These are phyloP conservation scores for Sporothrix dimorphospora DNA, from an alignment of 2,329 filamentous ascomycete genomes.

Conservation along the genomic window DNA sequence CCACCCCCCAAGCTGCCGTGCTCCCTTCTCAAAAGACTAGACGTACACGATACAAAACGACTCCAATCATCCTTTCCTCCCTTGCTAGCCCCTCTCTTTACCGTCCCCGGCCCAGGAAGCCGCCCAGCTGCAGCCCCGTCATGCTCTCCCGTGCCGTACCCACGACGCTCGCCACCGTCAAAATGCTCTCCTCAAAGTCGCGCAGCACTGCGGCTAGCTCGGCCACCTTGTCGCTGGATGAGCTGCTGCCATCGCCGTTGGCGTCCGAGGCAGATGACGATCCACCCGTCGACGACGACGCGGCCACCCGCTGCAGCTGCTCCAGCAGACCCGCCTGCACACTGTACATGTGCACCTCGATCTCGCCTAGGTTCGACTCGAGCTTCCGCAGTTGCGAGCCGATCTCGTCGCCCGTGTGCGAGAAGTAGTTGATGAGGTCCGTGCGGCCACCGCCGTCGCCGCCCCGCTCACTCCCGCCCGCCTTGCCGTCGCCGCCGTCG, in stretches of 20 bases:
- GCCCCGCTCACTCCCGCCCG: conserved; percentile 41
- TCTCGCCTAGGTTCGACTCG: conserved; percentile 62
- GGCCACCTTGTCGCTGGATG: conserved; percentile 50
- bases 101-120: conserved; percentile 45
- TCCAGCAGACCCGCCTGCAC: conserved; percentile 64
- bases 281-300: conserved; percentile 31
- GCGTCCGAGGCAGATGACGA: conserved; percentile 28
- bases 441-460: conserved; percentile 44
- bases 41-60: conserved; percentile 7
- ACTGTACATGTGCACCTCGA: conserved; percentile 66
- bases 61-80: background rate
- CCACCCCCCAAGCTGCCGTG: background rate
- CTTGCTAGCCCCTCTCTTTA: conserved; percentile 10
- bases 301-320: conserved; percentile 57
- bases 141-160: conserved; percentile 63
- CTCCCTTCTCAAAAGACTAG: background rate
- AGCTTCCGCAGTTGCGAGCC: conserved; percentile 59
- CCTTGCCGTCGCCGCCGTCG: conserved; percentile 43
- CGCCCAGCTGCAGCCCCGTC: conserved; percentile 59
- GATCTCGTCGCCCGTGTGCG: conserved; percentile 65
- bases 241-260: conserved; percentile 43
- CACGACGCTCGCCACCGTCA: conserved; percentile 64
- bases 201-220: conserved; percentile 62
- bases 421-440: conserved; percentile 67
- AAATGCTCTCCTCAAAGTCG: conserved; percentile 67